A percentile compares a stretch with the other conserved stretches of the same genome.
phyloP scores from a whole-genome alignment of 2,329 filamentous ascomycete genomes.

The Aspergillus pseudoterreus region DNA sequence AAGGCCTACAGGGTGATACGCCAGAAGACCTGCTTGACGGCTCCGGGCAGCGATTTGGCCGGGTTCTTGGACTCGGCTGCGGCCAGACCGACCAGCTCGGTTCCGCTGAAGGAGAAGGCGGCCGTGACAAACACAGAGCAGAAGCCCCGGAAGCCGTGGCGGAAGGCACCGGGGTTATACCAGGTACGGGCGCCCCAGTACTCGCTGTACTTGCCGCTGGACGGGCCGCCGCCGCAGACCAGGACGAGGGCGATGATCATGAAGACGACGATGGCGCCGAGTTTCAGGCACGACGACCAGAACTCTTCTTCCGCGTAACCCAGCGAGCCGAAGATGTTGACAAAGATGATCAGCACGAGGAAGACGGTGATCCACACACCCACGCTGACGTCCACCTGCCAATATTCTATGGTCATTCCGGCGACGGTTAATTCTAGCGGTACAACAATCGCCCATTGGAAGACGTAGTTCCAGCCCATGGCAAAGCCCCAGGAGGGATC shows the following conservation, averaged over 20 bases:
- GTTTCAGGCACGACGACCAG: conserved; percentile 20
- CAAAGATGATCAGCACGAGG: conserved; percentile 42
- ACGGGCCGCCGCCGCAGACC: conserved; percentile 27
- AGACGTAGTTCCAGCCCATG: conserved; percentile 59
- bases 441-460: conserved; percentile 80
- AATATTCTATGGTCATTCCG: conserved; percentile 44
- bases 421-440: conserved; percentile 55
- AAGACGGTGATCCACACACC: conserved; percentile 47
- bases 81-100: conserved; percentile 59
- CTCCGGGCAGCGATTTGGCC: conserved; percentile 46
- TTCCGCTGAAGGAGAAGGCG: conserved; percentile 60
- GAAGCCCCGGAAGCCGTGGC: conserved; percentile 55
- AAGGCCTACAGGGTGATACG: conserved; percentile 39
- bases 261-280: conserved; percentile 21
- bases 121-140: conserved; percentile 62
- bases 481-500: conserved; percentile 55
- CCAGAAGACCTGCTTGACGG: conserved; percentile 51
- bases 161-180: conserved; percentile 41
- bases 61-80: conserved; percentile 57
- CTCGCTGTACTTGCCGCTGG: conserved; percentile 26
- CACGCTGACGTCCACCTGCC: conserved; percentile 30
- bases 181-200: conserved; percentile 34
- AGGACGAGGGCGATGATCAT: conserved; percentile 29
- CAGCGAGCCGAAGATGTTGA: conserved; percentile 57
- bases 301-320: conserved; percentile 32